Evolutionary conservation across 1,284 basidiomycete species (phyloP), one percentile per base, ranked within the genome.

Genomic region (Malassezia pachydermatis): DNA sequence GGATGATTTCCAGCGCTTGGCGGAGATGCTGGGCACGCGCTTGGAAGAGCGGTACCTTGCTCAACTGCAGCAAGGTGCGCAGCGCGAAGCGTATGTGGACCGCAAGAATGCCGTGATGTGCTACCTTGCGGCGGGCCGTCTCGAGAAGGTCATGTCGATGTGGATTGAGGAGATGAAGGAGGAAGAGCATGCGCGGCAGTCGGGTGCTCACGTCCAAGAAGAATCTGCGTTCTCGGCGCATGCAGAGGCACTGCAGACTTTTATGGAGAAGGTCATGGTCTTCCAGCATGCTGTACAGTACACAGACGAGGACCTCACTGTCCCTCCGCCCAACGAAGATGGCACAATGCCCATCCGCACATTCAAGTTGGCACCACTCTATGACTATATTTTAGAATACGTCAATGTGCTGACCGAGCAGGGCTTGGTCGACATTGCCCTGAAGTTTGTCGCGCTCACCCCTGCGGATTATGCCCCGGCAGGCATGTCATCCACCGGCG

Each of bases 311-410:
- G 89, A 94, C 59, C 76, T 96, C 19, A 62, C 73, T 10, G 55
- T 67, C 28, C 75, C 78, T 2, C 76, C 76, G 3, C 63, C 72
- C 36, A 73, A 74, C n/a, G 65, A 66, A 10, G 67, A 65, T 17
- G 70, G 75, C 19, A 75, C 75, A 29, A 77, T 79, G 49, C 76
- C 1, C 76, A 77, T 5, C 78, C 77, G 5, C 79, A 83, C 65
- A 76, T 96, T 86, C 78, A 89, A 87, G 73, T 79, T 96, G 16
- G 80, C 85, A 0, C 76, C 77, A 10, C 75, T 98, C 38, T 96
- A 98, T 72, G 89, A 95, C 70, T 80, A 84, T 25, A 95, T 94
- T 76, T 83, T 86, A 67, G 92, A 96, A 74, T 98, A 98, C 66
- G 88, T 92, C 10, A 86, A 94, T 62, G 75, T 95, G 51, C 78